Conservation (phyloP, 1,284 basidiomycete species). For the Phlebopus sp. region DNA sequence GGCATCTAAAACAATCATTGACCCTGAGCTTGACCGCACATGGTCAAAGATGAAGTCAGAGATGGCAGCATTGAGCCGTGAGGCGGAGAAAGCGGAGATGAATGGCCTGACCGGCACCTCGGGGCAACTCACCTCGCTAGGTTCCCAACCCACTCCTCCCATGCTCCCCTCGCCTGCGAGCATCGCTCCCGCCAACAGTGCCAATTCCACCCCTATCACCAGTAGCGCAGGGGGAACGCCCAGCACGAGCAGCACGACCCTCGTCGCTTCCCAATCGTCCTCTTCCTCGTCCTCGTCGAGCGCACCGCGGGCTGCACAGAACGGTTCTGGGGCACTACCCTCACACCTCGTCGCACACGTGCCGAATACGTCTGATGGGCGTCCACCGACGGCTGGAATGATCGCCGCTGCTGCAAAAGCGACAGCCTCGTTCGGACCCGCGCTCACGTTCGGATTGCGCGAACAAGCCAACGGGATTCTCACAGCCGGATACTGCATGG, state of each 20-base stretch:
- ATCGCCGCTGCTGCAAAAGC: constrained; percentile 31
- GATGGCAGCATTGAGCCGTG: constrained; percentile 45
- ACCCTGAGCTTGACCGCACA: constrained; percentile 41
- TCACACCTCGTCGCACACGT: constrained; percentile 28
- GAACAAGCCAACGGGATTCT: constrained; percentile 46
- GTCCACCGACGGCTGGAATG: constrained; percentile 25
- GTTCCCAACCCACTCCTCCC: constrained; percentile 51
- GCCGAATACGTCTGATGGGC: constrained; percentile 29
- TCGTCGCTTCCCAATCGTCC: constrained; percentile 28
- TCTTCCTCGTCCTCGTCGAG: constrained; percentile 6
- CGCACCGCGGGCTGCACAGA: constrained; percentile 23
- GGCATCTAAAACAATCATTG: constrained; percentile 40
- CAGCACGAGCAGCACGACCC: constrained; percentile 31
- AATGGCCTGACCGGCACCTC: constrained; percentile 34
- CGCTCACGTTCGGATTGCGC: constrained; percentile 41
- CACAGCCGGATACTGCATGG: constrained; percentile 45
- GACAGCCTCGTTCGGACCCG: constrained; percentile 27
- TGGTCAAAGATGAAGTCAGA: constrained; percentile 40
- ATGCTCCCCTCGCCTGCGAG: constrained; percentile 77
- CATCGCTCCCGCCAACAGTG: constrained; percentile 59
- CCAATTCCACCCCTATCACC: constrained; percentile 69
- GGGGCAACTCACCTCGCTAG: constrained; percentile 34
- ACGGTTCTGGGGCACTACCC: constrained; percentile 27
- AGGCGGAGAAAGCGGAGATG: constrained; percentile 41
- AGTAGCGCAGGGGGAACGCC: constrained; percentile 48